Base-by-base conservation (phyloP, 768 basidiomycete genomes). In the Auriscalpium microsporum region DNA sequence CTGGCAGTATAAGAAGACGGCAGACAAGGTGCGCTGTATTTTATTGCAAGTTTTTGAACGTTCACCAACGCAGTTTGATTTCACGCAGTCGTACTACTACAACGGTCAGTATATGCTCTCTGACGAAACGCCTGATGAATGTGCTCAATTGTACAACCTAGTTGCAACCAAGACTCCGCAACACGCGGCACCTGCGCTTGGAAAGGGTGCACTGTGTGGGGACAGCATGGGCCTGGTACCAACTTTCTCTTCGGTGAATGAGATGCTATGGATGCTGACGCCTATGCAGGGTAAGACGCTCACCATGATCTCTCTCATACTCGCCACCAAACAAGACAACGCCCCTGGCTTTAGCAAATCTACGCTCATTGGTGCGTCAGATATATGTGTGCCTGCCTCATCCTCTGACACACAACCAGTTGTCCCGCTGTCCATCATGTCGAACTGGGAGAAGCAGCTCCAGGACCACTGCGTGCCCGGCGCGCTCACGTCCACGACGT, bases 391-490 rank as follows among this genome's bases (percentile, higher is more conserved):
- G 8, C 14, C 45, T 34, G 35, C 0, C 8, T 38, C 13, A 33
- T 51, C 17, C 54, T 58, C 11, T 45, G 40, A 9, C 38, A 13
- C 33, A n/a, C 42, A 17, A 17, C 52, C 58, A 92, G 90, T 94
- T 48, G 81, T 78, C 8, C 91, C 91, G 5, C 79, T 94, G 23
- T 91, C 89, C 8, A 82, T 94, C 8, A 71, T 94, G 8, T 90
- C 87, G 7, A 94, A 93, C 62, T 92, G 90, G 90, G 86, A 89
- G 66, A 85, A 87, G 61, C 90, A 92, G 67, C 81, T 92, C 8
- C 66, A 76, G 35, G 90, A 92, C 38, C 90, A 92, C 58, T 83
- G 84, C 48, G 67, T 70, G 33, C 72, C 72, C 36, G 82, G 78
- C 10, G 65, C 74, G 2, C 62, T 91, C 45, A 75, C 75, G 0